phyloP scores from a whole-genome alignment of 2,329 filamentous ascomycete species.

The Diaporthe australafricana region DNA sequence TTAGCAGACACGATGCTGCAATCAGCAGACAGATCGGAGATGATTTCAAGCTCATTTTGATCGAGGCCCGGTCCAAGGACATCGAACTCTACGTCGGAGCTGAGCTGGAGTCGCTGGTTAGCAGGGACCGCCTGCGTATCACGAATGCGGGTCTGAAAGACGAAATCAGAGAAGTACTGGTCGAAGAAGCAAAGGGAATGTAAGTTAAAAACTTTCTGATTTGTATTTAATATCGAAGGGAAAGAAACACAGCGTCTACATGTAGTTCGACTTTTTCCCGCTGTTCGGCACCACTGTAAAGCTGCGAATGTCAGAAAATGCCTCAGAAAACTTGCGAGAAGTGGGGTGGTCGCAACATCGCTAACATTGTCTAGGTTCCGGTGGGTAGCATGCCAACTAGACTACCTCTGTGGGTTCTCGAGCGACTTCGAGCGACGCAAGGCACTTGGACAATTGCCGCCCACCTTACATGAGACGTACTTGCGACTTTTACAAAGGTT shows the following conservation, averaged over 20 bases:
- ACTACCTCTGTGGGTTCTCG: not conserved
- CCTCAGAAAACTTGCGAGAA: too few relatives aligned
- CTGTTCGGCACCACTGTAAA: too few relatives aligned
- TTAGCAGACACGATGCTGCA: not conserved
- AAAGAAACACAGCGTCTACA: too few relatives aligned
- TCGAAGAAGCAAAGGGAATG: not conserved
- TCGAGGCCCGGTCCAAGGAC: not conserved
- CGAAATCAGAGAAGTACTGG: not conserved
- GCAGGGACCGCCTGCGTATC: not conserved
- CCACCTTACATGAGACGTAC: not conserved
- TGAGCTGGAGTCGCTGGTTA: not conserved
- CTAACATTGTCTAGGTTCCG: slow-evolving; percentile 5
- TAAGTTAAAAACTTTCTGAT: too few relatives aligned
- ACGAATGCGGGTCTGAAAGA: not conserved
- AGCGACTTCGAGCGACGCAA: not conserved
- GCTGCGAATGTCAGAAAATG: too few relatives aligned
- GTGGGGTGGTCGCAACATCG: too few relatives aligned
- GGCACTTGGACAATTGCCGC: not conserved
- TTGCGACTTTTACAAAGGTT: not conserved
- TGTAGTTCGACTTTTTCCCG: too few relatives aligned
- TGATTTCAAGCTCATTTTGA: not conserved
- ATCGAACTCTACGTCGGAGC: not conserved
- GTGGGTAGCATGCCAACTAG: slow-evolving; percentile 12
- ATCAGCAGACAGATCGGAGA: not conserved
- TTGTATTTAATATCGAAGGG: too few relatives aligned